These are phyloP conservation scores for Paspalum vaginatum DNA, from an alignment of 176 grass and related monocot species.

Conservation along the genomic window DNA sequence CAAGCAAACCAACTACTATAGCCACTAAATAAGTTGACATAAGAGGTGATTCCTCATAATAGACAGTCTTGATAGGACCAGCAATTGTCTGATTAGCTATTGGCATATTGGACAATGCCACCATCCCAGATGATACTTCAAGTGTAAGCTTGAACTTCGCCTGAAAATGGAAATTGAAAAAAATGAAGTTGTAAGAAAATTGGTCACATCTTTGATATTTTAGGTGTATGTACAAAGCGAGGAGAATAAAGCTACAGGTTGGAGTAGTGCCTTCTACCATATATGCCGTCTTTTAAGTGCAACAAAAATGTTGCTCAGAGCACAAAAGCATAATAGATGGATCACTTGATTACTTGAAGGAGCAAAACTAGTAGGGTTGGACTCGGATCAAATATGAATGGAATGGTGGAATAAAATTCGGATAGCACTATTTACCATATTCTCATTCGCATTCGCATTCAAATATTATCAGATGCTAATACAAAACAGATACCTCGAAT, in stretches of 20 bases:
- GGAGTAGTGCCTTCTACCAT: neutral
- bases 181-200: constrained; percentile 3
- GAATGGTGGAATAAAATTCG: too few relatives aligned
- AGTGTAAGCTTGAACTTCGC: constrained; percentile 83
- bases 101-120: constrained; percentile 91
- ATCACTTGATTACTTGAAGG: neutral
- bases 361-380: neutral
- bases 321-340: neutral
- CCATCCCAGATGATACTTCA: constrained; percentile 64
- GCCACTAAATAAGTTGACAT: constrained; percentile 98
- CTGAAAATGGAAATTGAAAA: constrained; percentile 43
- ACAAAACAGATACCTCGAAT: too few relatives aligned
- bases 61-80: constrained; percentile 55
- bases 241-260: constrained; percentile 30
- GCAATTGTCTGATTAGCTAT: constrained; percentile 41
- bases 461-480: too few relatives aligned
- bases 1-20: constrained; percentile 78
- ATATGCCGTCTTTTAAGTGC: neutral
- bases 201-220: neutral
- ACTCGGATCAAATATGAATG: too few relatives aligned
- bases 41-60: constrained; percentile 71
- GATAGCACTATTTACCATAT: too few relatives aligned
- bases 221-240: neutral
- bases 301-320: constrained; percentile 11
- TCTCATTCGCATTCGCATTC: too few relatives aligned